These are phyloP conservation scores for Diphasiastrum complanatum DNA, from an alignment of 83 land plant species.

Conservation along the genomic window DNA sequence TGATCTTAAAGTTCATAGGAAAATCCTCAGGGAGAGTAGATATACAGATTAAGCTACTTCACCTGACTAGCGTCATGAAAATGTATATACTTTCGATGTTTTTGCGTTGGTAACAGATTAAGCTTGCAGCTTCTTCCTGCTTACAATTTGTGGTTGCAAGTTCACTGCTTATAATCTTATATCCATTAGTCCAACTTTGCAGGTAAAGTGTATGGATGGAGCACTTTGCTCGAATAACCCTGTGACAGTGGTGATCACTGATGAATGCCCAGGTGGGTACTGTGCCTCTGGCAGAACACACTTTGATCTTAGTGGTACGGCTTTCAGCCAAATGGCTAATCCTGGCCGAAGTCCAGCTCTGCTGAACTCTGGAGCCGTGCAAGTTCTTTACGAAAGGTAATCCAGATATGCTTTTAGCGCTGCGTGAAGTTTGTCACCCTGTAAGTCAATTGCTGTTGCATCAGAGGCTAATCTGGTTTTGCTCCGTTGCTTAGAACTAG, in stretches of 20 bases:
- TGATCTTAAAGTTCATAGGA: not conserved
- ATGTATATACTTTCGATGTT: too few species aligned
- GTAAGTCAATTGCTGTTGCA: not conserved
- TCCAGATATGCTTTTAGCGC: not conserved
- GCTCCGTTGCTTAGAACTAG: too few species aligned
- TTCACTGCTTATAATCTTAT: not conserved
- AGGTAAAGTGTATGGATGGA: constrained; percentile 57
- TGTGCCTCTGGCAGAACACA: constrained; percentile 55
- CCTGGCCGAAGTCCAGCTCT: constrained; percentile 29
- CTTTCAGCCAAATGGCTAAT: constrained; percentile 64
- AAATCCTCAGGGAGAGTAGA: not conserved
- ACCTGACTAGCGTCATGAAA: not conserved
- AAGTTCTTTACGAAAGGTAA: constrained; percentile 52
- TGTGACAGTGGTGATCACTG: constrained; percentile 64
- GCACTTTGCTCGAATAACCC: constrained; percentile 46
- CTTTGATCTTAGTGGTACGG: constrained; percentile 81
- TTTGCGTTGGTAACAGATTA: too few species aligned
- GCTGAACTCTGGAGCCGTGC: constrained; percentile 55
- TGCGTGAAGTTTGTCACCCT: not conserved
- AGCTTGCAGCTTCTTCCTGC: too few species aligned
- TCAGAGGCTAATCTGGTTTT: not conserved
- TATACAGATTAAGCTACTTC: not conserved
- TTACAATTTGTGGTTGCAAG: too few species aligned
- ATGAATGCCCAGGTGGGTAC: constrained; percentile 76
- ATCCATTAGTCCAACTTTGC: not conserved